These are phyloP conservation scores for Bauhinia variegata DNA, from an alignment of 306 rosid species.

Conservation along the genomic window DNA sequence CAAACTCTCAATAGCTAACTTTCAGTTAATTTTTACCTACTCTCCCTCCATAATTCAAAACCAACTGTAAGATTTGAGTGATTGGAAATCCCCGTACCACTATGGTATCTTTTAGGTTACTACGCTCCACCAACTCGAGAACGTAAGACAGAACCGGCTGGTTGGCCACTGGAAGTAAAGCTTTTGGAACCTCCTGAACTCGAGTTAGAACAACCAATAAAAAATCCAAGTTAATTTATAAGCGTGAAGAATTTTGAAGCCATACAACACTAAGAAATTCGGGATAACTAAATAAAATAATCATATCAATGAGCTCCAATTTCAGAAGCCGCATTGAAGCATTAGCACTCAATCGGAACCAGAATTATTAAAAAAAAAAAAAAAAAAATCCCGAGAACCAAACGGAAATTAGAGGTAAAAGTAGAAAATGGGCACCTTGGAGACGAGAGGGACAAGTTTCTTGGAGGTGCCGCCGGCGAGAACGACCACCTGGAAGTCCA, in stretches of 20 bases:
- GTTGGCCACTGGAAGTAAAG: conserved; percentile 91
- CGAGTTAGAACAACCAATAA: neutral
- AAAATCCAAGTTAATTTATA: neutral
- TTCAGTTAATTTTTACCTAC: neutral
- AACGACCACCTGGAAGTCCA: conserved; percentile 97
- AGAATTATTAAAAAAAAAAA: too few relatives aligned
- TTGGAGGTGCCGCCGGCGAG: conserved; percentile 89
- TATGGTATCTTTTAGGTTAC: conserved; percentile 86
- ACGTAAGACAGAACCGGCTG: conserved; percentile 88
- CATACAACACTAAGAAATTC: neutral
- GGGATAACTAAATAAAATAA: neutral
- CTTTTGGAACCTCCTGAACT: conserved; percentile 86
- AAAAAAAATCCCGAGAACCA: neutral
- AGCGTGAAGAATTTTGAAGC: neutral
- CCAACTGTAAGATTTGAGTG: conserved; percentile 1
- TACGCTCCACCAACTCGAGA: conserved; percentile 77
- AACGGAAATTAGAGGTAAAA: neutral
- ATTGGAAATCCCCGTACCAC: conserved; percentile 57
- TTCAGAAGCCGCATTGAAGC: neutral
- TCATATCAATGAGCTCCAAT: neutral
- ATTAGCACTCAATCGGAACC: neutral
- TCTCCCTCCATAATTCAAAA: conserved; percentile 3
- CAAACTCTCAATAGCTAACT: neutral
- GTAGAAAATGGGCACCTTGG: conserved; percentile 54
- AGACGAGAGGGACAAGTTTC: conserved; percentile 84